These are phyloP conservation scores for Hyaloperonospora arabidopsidis DNA, from an alignment of 352 stramenopile species.

Conservation along the genomic window DNA sequence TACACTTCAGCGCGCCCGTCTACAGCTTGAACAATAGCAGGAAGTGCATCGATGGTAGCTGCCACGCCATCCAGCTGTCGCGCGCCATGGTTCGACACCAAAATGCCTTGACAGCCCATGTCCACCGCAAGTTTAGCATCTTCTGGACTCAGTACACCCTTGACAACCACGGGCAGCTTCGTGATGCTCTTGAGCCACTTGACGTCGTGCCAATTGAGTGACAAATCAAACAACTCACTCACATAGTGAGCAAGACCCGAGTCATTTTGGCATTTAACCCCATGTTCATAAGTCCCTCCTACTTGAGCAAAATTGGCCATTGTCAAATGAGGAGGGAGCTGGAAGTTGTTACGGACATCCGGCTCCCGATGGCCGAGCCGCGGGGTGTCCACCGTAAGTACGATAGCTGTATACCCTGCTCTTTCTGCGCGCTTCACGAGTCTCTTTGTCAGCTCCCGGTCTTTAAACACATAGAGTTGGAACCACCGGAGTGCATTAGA, in stretches of 20 bases:
- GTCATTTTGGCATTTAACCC: constrained; percentile 34
- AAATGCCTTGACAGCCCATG: constrained; percentile 86
- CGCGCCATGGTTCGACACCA: constrained; percentile 93
- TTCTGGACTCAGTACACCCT: constrained; percentile 90
- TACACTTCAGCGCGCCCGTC: constrained; percentile 84
- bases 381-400: constrained; percentile 93
- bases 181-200: constrained; percentile 89
- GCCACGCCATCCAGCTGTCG: constrained; percentile 87
- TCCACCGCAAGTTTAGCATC: constrained; percentile 87
- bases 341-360: constrained; percentile 92
- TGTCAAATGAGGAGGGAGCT: constrained; percentile 64
- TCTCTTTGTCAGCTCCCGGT: constrained; percentile 86
- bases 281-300: constrained; percentile 54
- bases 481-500: constrained; percentile 87
- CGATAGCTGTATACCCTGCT: constrained; percentile 93
- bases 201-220: constrained; percentile 91
- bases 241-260: constrained; percentile 31
- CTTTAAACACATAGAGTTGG: constrained; percentile 95
- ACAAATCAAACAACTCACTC: constrained; percentile 90
- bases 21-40: constrained; percentile 85
- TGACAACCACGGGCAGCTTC: constrained; percentile 88
- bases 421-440: constrained; percentile 86
- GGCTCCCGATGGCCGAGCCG: constrained; percentile 92
- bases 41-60: constrained; percentile 88
- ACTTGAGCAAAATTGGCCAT: constrained; percentile 38